Base-by-base conservation (phyloP, 345 rosid species). In the Noccaea caerulescens region DNA sequence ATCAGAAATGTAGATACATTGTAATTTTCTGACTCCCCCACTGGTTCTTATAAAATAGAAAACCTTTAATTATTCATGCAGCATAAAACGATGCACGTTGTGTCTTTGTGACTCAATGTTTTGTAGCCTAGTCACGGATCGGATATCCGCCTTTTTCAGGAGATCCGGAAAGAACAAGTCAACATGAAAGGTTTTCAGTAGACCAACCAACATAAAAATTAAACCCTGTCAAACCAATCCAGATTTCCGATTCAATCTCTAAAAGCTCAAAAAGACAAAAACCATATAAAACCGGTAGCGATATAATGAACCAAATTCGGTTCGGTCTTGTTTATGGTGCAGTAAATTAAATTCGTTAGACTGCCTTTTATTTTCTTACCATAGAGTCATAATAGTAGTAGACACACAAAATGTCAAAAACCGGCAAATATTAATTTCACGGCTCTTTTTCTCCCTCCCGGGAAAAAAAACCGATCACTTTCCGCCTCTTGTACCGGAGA, bases 51-150 rank as follows among this genome's bases (percentile, higher is more conserved):
- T 6, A 58, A 38, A 39, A 58, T 39, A 0, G 10, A 58, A 58
- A 16, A 59, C 20, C 46, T 41, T 38, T 5, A 16, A 38, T 13
- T 37, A 3, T 10, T 63, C 44, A 16, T 47, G 56, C 43, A 30
- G 58, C 56, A 16, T 60, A 60, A 14, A 63, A 47, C 44, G 56
- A 33, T 63, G 68, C 57, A 63, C 68, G 68, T 63, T 62, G 39
- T 46, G 51, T 27, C 4, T 12, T 42, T 25, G n/a, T 42, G 27
- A 63, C 33, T 16, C 7, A 25, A 41, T 16, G 33, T 66, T 54
- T 54, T 16, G 18, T 16, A n/a, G n/a, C n/a, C n/a, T n/a, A n/a
- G n/a, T n/a, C n/a, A n/a, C n/a, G n/a, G n/a, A n/a, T n/a, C n/a
- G n/a, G n/a, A n/a, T n/a, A n/a, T n/a, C n/a, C n/a, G n/a, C n/a